Evolutionary conservation across 2,329 filamentous ascomycete genomes (phyloP).

Genomic region (Exserohilum rostratum): DNA sequence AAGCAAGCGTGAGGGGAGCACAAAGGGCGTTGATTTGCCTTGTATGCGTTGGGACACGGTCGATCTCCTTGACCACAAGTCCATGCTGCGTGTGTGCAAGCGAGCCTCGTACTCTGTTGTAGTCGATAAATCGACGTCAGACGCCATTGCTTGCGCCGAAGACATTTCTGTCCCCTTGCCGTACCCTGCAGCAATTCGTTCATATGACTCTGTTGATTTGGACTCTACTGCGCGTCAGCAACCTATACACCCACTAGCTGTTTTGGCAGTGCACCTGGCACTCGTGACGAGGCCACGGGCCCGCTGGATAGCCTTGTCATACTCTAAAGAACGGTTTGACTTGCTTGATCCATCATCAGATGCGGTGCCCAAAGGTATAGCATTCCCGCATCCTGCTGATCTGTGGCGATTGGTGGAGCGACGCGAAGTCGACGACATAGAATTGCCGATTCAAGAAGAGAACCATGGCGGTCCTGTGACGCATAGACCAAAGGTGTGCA

Average conservation of each 20-base stretch:
- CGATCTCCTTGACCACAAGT: conserved; percentile 44
- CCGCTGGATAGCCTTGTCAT: conserved; percentile 50
- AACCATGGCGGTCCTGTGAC: conserved; percentile 20
- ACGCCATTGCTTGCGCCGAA: conserved; percentile 46
- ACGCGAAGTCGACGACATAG: conserved; percentile 37
- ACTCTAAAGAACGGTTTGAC: conserved; percentile 49
- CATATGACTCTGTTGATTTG: conserved; percentile 4
- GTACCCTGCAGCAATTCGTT: conserved; percentile 29
- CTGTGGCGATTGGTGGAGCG: conserved; percentile 48
- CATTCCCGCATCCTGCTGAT: conserved; percentile 46
- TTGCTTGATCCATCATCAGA: conserved; percentile 28
- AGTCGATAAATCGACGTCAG: conserved; percentile 49
- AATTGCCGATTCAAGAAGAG: conserved; percentile 18
- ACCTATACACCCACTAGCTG: conserved; percentile 45
- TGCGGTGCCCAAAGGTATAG: conserved; percentile 31
- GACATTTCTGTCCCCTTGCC: conserved; percentile 40
- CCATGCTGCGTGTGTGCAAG: conserved; percentile 32
- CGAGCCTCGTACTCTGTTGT: conserved; percentile 39
- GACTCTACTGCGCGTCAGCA: conserved; percentile 13
- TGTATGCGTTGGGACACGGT: conserved; percentile 43
- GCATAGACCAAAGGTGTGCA: conserved; percentile 45
- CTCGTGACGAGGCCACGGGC: conserved; percentile 45
- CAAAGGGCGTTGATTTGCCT: not conserved
- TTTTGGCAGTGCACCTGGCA: conserved; percentile 51
- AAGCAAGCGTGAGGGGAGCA: not conserved